Evolutionary conservation across 2,329 filamentous ascomycete species (phyloP).

Genomic region (Exophiala dermatitidis): DNA sequence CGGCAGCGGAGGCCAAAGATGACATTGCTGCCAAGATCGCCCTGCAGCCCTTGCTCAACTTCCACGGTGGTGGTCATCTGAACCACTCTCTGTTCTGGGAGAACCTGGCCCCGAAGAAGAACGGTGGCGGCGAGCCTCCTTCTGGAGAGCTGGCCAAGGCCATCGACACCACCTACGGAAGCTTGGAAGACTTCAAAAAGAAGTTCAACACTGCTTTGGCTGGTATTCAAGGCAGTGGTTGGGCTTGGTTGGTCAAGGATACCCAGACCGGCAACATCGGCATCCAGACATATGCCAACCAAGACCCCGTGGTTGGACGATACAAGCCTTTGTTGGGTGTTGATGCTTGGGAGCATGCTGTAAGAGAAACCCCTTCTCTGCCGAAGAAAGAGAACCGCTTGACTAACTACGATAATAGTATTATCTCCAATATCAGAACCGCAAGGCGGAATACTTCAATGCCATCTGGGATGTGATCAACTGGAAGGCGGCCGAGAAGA

Average conservation of each 20-base stretch:
- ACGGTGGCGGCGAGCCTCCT: slow-evolving; percentile 57
- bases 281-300: slow-evolving; percentile 67
- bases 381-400: background rate
- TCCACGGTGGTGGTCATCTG: slow-evolving; percentile 87
- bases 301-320: slow-evolving; percentile 80
- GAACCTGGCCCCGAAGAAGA: slow-evolving; percentile 56
- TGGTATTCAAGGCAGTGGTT: slow-evolving; percentile 59
- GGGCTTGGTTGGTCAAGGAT: slow-evolving; percentile 58
- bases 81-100: slow-evolving; percentile 89
- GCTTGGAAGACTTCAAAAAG: slow-evolving; percentile 53
- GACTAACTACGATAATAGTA: slow-evolving; percentile 7
- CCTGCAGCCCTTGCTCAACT: slow-evolving; percentile 67
- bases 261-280: slow-evolving; percentile 50
- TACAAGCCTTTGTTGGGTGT: slow-evolving; percentile 78
- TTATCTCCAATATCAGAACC: slow-evolving; percentile 86
- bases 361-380: slow-evolving; percentile 14
- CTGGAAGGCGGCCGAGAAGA: slow-evolving; percentile 82
- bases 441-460: slow-evolving; percentile 91
- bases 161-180: slow-evolving; percentile 55
- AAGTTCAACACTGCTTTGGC: slow-evolving; percentile 59
- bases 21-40: slow-evolving; percentile 59
- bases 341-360: slow-evolving; percentile 90
- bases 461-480: slow-evolving; percentile 93
- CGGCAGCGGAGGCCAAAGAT: slow-evolving; percentile 47
- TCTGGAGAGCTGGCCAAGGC: slow-evolving; percentile 50